Base-by-base conservation (phyloP, 2,329 filamentous ascomycete genomes). In the Colletotrichum sansevieriae region DNA sequence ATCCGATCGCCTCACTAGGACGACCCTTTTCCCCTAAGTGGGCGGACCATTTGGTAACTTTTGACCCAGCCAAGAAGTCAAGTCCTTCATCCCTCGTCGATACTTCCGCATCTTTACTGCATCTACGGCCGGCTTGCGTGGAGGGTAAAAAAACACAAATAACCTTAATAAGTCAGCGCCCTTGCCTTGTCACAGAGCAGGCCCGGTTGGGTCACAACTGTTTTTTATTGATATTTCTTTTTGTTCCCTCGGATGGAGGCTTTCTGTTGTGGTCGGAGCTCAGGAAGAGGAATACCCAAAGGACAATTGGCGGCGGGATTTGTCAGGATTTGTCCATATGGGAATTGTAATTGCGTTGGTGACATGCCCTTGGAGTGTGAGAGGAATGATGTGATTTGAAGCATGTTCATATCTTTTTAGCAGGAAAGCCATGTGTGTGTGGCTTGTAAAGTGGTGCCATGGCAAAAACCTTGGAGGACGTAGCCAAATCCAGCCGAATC, bases 281-380 rank as follows among this genome's bases (percentile, higher is more conserved):
- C 29, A 63, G 64, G 65, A 44, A 22, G 54, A 56, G 63, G 63
- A 58, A 68, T 70, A 63, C 64, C 67, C 67, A 68, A 68, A 25
- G 56, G 57, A 58, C 63, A 61, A 43, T 37, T 20, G 62, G 65
- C 25, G 63, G 67, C 63, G 18, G 37, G 63, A 37, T 46, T 63
- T 68, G 67, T 62, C 39, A 47, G 44, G 57, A 57, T 65, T 65
- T 56, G 55, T 51, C 51, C 57, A 56, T 46, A 61, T 43, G n/a
- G 49, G 63, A 41, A 41, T 29, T 62, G 44, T 68, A 58, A 58
- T 57, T 52, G 43, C 22, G 64, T 63, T 49, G 63, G 52, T 13
- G 39, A 67, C 12, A 35, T 60, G 49, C 62, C 59, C 56, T 60
- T 33, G 61, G 52, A 54, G 62, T 49, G 35, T 20, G 22, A 35